Evolutionary conservation across 306 rosid genomes (phyloP).

Genomic region (Prunus mira): DNA sequence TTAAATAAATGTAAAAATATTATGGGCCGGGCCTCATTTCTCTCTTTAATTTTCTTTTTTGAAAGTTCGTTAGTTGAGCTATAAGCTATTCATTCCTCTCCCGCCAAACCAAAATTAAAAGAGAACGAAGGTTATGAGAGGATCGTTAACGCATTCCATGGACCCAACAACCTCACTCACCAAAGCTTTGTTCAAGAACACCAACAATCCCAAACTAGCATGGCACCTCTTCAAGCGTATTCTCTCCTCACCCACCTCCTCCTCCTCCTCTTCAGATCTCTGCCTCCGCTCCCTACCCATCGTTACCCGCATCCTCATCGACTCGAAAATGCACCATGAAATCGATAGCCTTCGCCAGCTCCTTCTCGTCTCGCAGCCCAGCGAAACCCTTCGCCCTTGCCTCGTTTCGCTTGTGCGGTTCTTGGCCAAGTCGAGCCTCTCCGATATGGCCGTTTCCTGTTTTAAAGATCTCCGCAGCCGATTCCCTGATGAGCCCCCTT

Average conservation of each 20-base stretch:
- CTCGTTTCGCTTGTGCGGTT: slow-evolving; percentile 37
- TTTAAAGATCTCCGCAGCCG: slow-evolving; percentile 62
- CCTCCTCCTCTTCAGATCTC: slow-evolving; percentile 18
- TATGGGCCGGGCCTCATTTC: too few relatives aligned
- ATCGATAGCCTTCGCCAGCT: slow-evolving; percentile 52
- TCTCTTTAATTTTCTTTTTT: not conserved
- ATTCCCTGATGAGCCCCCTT: slow-evolving; percentile 47
- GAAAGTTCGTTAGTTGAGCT: not conserved
- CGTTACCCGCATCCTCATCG: slow-evolving; percentile 56
- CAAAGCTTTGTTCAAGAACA: slow-evolving; percentile 49
- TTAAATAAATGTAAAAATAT: too few relatives aligned
- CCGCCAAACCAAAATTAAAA: not conserved
- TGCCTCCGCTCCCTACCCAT: slow-evolving; percentile 35
- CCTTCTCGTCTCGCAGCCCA: slow-evolving; percentile 35
- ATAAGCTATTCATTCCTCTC: not conserved
- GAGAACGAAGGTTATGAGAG: not conserved
- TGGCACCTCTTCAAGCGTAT: slow-evolving; percentile 75
- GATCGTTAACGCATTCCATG: slow-evolving; percentile 14
- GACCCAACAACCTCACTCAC: slow-evolving; percentile 35
- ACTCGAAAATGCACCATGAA: slow-evolving; percentile 53
- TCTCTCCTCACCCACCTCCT: slow-evolving; percentile 38
- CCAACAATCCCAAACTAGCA: slow-evolving; percentile 65
- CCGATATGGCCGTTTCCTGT: slow-evolving; percentile 46
- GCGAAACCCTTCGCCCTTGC: slow-evolving; percentile 45
- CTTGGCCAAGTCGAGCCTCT: slow-evolving; percentile 45